These are phyloP conservation scores for Rasamsonia emersonii DNA, from an alignment of 2,329 filamentous ascomycete genomes.

Conservation along the genomic window DNA sequence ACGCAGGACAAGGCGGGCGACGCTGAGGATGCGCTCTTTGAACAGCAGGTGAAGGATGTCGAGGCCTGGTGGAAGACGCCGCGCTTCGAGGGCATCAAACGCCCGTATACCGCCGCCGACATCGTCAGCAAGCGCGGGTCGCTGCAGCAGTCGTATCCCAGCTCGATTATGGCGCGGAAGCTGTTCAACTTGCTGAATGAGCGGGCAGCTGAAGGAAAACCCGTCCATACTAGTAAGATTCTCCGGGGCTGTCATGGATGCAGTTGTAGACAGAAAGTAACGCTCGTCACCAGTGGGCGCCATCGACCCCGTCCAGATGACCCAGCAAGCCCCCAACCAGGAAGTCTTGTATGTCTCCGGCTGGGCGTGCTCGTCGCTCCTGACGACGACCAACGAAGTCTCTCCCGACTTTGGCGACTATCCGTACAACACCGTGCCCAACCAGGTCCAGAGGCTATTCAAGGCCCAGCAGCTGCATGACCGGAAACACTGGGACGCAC, in stretches of 20 bases:
- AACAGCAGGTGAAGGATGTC: slow-evolving; percentile 75
- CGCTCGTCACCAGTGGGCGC: slow-evolving; percentile 59
- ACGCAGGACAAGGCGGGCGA: slow-evolving; percentile 67
- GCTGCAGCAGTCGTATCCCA: slow-evolving; percentile 78
- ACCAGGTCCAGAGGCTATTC: slow-evolving; percentile 91
- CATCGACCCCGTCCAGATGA: slow-evolving; percentile 99
- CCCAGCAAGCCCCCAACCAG: slow-evolving; percentile 91
- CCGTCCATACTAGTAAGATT: slow-evolving; percentile 77
- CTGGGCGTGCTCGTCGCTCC: slow-evolving; percentile 90
- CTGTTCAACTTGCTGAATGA: slow-evolving; percentile 83
- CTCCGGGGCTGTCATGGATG: slow-evolving; percentile 3
- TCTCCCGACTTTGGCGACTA: slow-evolving; percentile 98
- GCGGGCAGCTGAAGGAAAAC: slow-evolving; percentile 67
- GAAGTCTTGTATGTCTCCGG: slow-evolving; percentile 94
- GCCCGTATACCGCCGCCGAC: slow-evolving; percentile 82
- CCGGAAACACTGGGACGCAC: slow-evolving; percentile 82
- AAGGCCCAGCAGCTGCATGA: slow-evolving; percentile 97
- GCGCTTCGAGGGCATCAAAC: slow-evolving; percentile 79
- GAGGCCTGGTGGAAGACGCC: slow-evolving; percentile 84
- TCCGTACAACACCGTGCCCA: slow-evolving; percentile 97
- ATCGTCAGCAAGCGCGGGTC: slow-evolving; percentile 89
- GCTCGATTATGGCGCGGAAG: slow-evolving; percentile 90
- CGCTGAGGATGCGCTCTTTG: slow-evolving; percentile 77
- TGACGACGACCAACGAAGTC: slow-evolving; percentile 94
- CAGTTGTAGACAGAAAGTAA: slow-evolving; percentile 4